phyloP scores from a whole-genome alignment of 2,329 filamentous ascomycete genomes.

The Colletotrichum sp. region DNA sequence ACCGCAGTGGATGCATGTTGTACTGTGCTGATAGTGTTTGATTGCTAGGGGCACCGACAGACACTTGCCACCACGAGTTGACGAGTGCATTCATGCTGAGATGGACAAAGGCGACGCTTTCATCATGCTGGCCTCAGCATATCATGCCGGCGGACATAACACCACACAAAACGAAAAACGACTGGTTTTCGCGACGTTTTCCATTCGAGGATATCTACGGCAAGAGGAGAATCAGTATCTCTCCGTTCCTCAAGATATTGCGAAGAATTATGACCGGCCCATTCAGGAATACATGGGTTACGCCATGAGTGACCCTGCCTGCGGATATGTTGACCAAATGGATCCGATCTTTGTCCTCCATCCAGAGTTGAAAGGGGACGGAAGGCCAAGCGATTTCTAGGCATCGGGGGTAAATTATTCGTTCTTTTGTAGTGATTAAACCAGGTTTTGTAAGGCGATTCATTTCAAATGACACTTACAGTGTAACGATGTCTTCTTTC shows the following conservation, averaged over 20 bases:
- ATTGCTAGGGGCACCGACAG: neutral
- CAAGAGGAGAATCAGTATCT: conserved; percentile 15
- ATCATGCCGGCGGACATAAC: conserved; percentile 26
- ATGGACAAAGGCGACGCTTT: conserved; percentile 28
- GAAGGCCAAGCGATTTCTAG: conserved; percentile 1
- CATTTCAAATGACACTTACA: neutral
- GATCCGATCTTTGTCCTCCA: conserved; percentile 7
- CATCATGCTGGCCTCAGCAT: conserved; percentile 28
- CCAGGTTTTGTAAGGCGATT: neutral
- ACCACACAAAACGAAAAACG: conserved; percentile 19
- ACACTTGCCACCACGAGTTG: neutral
- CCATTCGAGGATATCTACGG: neutral
- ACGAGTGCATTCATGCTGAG: conserved; percentile 21
- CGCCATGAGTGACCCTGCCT: conserved; percentile 8
- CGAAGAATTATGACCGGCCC: neutral
- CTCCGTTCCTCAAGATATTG: neutral
- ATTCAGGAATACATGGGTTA: conserved; percentile 15
- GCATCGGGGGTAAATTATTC: too few relatives aligned
- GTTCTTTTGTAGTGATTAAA: neutral
- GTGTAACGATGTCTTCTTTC: neutral
- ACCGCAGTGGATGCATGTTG: neutral
- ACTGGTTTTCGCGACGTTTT: conserved; percentile 9
- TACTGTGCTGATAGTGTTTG: neutral
- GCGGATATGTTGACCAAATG: conserved; percentile 8
- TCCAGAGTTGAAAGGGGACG: conserved; percentile 3